Conservation (phyloP, 495 filamentous ascomycete species). For the Jackrogersella multiformis region DNA sequence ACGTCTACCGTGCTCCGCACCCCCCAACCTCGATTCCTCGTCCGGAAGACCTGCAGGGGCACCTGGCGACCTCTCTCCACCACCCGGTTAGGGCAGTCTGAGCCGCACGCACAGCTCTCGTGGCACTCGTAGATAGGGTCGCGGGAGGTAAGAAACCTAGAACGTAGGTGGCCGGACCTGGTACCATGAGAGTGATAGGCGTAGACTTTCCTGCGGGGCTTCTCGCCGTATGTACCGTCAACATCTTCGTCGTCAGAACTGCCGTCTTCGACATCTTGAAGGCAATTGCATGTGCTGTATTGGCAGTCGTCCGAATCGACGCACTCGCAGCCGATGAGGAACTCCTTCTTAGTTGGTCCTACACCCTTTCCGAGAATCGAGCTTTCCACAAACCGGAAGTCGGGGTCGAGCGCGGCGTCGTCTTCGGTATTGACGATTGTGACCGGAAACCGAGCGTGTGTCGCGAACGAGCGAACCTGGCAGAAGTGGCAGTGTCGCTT, state of each 20-base stretch:
- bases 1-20: conserved; percentile 75
- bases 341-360: conserved; percentile 55
- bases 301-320: conserved; percentile 57
- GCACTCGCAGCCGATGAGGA: conserved; percentile 65
- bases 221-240: conserved; percentile 12
- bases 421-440: conserved; percentile 59
- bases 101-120: conserved; percentile 70
- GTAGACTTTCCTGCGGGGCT: conserved; percentile 46
- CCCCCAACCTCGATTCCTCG: conserved; percentile 81
- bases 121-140: conserved; percentile 89
- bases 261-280: conserved; percentile 58
- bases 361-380: conserved; percentile 57
- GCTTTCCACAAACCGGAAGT: conserved; percentile 64
- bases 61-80: conserved; percentile 82
- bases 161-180: conserved; percentile 55
- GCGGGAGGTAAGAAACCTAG: conserved; percentile 59
- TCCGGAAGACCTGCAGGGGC: conserved; percentile 83
- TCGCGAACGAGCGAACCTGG: conserved; percentile 59
- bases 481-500: conserved; percentile 58
- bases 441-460: conserved; percentile 52
- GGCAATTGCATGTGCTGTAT: conserved; percentile 59
- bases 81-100: conserved; percentile 78
- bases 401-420: conserved; percentile 53
- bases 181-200: conserved; percentile 56
- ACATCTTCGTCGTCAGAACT: conserved; percentile 36